Conservation (phyloP, 257 asterid species). For the Petunia secreta region DNA sequence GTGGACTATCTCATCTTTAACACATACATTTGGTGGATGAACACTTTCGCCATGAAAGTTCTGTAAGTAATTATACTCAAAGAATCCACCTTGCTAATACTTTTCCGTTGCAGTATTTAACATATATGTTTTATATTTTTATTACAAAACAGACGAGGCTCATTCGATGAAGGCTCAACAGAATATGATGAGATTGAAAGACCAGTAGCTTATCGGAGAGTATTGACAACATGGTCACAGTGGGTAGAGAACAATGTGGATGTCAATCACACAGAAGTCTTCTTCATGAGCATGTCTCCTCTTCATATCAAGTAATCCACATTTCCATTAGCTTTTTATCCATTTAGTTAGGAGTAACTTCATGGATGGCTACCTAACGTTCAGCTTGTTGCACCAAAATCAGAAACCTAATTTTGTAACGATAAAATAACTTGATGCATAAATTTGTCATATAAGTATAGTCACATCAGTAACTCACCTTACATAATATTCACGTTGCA, state of each 20-base stretch:
- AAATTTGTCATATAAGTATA: no score
- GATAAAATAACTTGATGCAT: no score
- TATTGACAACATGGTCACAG: constrained; percentile 71
- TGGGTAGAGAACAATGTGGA: constrained; percentile 70
- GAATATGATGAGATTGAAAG: constrained; percentile 69
- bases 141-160: constrained; percentile 54
- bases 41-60: constrained; percentile 75
- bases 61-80: constrained; percentile 50
- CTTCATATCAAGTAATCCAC: constrained; percentile 76
- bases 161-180: constrained; percentile 66
- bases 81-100: background rate
- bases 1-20: constrained; percentile 83
- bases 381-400: no score
- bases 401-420: no score
- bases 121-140: background rate
- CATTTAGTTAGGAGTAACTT: background rate
- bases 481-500: no score
- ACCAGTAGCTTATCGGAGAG: constrained; percentile 67
- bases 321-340: background rate
- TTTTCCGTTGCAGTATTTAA: background rate
- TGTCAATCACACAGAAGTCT: constrained; percentile 63
- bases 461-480: no score
- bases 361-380: no score
- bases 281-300: constrained; percentile 98
- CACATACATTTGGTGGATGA: constrained; percentile 98